Evolutionary conservation across 2,329 filamentous ascomycete species (phyloP).

Genomic region (Spiromastix sp.): DNA sequence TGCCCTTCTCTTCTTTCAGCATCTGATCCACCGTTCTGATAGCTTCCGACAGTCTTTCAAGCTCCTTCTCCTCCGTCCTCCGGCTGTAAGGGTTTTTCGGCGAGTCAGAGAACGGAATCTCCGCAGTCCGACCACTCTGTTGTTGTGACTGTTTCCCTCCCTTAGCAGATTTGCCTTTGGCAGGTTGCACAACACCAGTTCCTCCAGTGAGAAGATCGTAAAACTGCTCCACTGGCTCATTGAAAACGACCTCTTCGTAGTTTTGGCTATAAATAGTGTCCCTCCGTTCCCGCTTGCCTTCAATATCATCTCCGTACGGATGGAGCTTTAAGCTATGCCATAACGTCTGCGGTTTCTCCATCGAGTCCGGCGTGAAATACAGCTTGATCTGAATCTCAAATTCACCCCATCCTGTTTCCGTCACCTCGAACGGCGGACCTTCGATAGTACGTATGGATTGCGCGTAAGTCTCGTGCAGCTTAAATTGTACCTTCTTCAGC

Average conservation of each 20-base stretch:
- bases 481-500: slow-evolving; percentile 95
- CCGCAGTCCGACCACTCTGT: slow-evolving; percentile 55
- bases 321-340: slow-evolving; percentile 89
- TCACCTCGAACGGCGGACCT: slow-evolving; percentile 68
- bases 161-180: slow-evolving; percentile 50
- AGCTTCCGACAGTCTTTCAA: slow-evolving; percentile 53
- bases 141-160: slow-evolving; percentile 30
- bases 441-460: slow-evolving; percentile 83
- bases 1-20: slow-evolving; percentile 55
- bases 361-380: slow-evolving; percentile 78
- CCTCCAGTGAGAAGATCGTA: slow-evolving; percentile 77
- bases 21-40: slow-evolving; percentile 48
- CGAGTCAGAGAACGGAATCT: slow-evolving; percentile 59
- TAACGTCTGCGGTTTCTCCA: slow-evolving; percentile 90
- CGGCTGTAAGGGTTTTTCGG: slow-evolving; percentile 63
- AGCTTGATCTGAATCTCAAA: slow-evolving; percentile 95
- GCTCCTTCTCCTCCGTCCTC: slow-evolving; percentile 59
- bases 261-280: slow-evolving; percentile 65
- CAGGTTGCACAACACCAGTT: slow-evolving; percentile 30
- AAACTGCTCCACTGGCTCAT: slow-evolving; percentile 88
- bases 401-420: slow-evolving; percentile 94
- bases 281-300: slow-evolving; percentile 57
- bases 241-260: slow-evolving; percentile 93
- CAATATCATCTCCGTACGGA: slow-evolving; percentile 70
- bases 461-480: slow-evolving; percentile 92